Percentiles rank a stretch among this genome's conserved stretches.
Evolutionary conservation across 164 flowering plant genomes (phyloP).

Genomic region (Annona squamosa): DNA sequence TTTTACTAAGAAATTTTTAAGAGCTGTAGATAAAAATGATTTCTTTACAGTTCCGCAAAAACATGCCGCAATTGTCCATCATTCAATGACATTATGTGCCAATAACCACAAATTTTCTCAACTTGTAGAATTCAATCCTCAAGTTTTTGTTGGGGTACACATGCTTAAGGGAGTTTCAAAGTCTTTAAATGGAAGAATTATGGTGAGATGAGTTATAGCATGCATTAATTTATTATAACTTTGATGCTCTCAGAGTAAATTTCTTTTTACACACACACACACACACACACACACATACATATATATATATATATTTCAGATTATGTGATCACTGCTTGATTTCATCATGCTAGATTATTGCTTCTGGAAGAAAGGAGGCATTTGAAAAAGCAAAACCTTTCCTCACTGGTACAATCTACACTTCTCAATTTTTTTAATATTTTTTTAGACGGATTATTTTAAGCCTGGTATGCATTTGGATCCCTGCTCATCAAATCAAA

Average conservation of each 20-base stretch:
- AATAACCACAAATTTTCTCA: background rate
- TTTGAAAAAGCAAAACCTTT: slow-evolving; percentile 60
- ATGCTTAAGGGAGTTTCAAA: slow-evolving; percentile 51
- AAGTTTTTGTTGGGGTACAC: slow-evolving; percentile 55
- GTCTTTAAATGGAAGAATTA: slow-evolving; percentile 42
- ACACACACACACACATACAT: background rate
- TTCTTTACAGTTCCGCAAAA: too few relatives aligned
- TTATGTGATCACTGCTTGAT: slow-evolving; percentile 6
- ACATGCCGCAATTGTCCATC: background rate
- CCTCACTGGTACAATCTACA: slow-evolving; percentile 47
- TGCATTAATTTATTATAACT: background rate
- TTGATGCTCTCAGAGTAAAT: background rate
- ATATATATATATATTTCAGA: background rate
- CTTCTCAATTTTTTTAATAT: background rate
- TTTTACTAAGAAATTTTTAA: too few relatives aligned
- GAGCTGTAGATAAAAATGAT: background rate
- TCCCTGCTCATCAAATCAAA: background rate
- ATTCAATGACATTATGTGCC: background rate
- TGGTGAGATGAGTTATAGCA: slow-evolving; percentile 38
- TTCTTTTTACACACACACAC: background rate
- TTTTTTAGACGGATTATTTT: background rate
- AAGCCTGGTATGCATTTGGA: background rate
- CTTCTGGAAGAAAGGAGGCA: slow-evolving; percentile 71
- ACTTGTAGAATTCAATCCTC: slow-evolving; percentile 34
- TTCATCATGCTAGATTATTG: slow-evolving; percentile 36